phyloP scores from a whole-genome alignment of 164 flowering plant species.

The Dillenia suffruticosa region DNA sequence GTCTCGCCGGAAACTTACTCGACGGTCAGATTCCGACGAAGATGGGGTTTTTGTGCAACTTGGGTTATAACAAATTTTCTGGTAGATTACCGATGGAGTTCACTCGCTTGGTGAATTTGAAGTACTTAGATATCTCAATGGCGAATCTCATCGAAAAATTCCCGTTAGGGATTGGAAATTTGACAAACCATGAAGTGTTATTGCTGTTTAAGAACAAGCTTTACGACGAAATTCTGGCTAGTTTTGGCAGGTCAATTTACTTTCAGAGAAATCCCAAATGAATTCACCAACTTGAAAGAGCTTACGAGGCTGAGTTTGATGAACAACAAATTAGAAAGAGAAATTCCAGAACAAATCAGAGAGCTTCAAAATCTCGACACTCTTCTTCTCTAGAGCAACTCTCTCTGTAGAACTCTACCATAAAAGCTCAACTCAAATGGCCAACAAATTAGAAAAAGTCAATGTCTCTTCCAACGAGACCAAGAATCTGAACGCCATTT shows the following conservation, averaged over 20 bases:
- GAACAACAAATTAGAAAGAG: constrained; percentile 54
- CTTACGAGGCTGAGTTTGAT: constrained; percentile 43
- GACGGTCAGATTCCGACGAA: constrained; percentile 54
- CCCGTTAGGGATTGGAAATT: constrained; percentile 42
- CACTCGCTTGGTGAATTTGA: constrained; percentile 36
- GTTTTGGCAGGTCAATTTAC: constrained; percentile 37
- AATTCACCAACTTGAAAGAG: constrained; percentile 33
- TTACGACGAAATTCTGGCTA: constrained; percentile 58
- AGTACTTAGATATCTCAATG: constrained; percentile 57
- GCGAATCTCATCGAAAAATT: constrained; percentile 54
- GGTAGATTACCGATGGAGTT: constrained; percentile 50
- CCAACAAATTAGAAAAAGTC: constrained; percentile 31
- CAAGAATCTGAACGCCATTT: too few relatives aligned
- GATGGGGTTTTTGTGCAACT: too few relatives aligned
- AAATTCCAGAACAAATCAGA: constrained; percentile 59
- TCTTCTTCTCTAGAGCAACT: constrained; percentile 70
- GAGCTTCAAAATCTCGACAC: constrained; percentile 61
- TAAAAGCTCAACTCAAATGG: constrained; percentile 53
- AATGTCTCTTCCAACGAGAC: constrained; percentile 52
- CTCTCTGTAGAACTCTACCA: constrained; percentile 59
- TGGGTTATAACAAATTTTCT: constrained; percentile 64
- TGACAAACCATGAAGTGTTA: constrained; percentile 44
- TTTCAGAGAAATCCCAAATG: constrained; percentile 61
- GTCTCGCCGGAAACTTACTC: constrained; percentile 60
- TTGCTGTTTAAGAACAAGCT: constrained; percentile 61